A percentile compares a stretch with the other conserved stretches of the same genome.
phyloP scores from a whole-genome alignment of 345 rosid genomes.

The Lepidium africanum region DNA sequence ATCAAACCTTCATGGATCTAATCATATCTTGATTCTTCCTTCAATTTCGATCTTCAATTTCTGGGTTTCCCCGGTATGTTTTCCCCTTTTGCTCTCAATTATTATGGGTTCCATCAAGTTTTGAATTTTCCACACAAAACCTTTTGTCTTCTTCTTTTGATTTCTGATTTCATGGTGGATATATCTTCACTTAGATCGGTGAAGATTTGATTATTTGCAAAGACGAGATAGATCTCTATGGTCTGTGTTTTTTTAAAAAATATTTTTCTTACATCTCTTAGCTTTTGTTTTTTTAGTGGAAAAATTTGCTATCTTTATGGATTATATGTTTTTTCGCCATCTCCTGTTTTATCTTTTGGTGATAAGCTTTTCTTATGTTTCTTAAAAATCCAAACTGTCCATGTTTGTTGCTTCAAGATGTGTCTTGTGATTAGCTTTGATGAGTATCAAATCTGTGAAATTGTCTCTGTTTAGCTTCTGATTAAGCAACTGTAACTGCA shows the following conservation, averaged over 20 bases:
- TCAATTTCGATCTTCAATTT: background rate
- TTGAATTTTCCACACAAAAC: background rate
- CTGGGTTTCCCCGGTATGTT: constrained; percentile 14
- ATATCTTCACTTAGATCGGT: background rate
- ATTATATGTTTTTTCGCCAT: background rate
- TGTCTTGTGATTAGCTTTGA: background rate
- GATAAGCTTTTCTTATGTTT: background rate
- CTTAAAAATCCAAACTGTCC: constrained; percentile 5
- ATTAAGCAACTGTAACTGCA: background rate
- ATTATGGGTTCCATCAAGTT: background rate
- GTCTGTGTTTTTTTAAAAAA: no score
- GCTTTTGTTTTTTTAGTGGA: constrained; percentile 1
- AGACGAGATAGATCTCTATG: background rate
- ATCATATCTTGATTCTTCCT: constrained; percentile 16
- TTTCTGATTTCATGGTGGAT: background rate
- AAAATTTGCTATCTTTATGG: background rate
- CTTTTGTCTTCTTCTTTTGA: no score
- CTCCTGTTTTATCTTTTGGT: background rate
- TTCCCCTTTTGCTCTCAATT: background rate
- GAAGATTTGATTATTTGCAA: background rate
- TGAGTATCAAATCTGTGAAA: background rate
- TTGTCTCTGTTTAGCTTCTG: background rate
- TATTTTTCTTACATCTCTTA: background rate
- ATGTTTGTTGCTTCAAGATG: constrained; percentile 1
- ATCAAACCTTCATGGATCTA: constrained; percentile 18